Evolutionary conservation across 768 basidiomycete species (phyloP).

Genomic region (Gloeostereum incarnatum): DNA sequence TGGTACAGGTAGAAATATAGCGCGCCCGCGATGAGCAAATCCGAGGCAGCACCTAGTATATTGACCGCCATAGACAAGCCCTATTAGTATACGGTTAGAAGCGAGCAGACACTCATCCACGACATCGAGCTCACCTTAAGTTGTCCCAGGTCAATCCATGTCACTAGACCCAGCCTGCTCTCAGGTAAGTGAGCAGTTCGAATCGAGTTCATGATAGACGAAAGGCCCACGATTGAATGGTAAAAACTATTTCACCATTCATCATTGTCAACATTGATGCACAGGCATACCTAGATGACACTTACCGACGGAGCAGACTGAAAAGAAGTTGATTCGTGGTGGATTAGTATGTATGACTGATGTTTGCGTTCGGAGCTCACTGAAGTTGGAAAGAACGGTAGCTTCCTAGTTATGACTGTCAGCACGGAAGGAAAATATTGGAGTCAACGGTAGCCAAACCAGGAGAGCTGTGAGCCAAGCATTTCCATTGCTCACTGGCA

Average conservation of each 20-base stretch:
- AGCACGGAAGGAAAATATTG: conserved; percentile 1
- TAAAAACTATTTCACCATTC: conserved; percentile 26
- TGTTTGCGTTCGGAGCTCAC: too few species aligned
- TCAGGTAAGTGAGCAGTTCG: conserved; percentile 2
- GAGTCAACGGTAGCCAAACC: conserved; percentile 19
- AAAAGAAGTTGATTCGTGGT: too few species aligned
- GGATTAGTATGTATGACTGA: too few species aligned
- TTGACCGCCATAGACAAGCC: conserved; percentile 49
- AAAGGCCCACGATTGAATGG: conserved; percentile 32
- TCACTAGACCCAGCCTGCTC: conserved; percentile 30
- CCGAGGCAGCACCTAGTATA: conserved; percentile 37
- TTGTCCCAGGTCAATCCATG: conserved; percentile 30
- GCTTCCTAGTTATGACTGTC: background rate
- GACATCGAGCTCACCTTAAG: conserved; percentile 27
- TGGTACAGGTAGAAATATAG: conserved; percentile 39
- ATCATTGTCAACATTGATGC: conserved; percentile 5
- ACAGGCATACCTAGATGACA: conserved; percentile 1
- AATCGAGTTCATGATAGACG: background rate
- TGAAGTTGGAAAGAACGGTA: too few species aligned
- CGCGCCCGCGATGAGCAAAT: conserved; percentile 39
- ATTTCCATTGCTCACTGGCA: conserved; percentile 41
- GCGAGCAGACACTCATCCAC: conserved; percentile 2
- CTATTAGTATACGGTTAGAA: conserved; percentile 17
- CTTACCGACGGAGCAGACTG: conserved; percentile 34
- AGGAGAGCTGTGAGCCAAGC: conserved; percentile 28